phyloP scores from a whole-genome alignment of 2,329 filamentous ascomycete species.

The Cladorrhinum sp. region DNA sequence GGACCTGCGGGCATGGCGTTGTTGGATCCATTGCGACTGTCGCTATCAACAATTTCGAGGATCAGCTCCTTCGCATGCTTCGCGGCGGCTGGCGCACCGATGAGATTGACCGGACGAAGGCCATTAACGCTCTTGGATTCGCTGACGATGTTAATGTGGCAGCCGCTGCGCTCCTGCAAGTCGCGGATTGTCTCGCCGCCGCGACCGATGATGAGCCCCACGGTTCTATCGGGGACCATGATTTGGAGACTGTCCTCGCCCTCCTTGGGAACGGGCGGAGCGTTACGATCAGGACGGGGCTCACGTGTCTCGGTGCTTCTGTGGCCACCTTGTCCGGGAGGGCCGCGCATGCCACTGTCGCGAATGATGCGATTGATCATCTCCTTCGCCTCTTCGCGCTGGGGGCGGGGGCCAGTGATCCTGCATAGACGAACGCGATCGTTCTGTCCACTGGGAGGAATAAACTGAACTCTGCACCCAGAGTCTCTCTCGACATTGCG shows the following conservation, averaged over 20 bases:
- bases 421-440: constrained; percentile 79
- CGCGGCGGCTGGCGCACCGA: constrained; percentile 72
- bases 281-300: constrained; percentile 6
- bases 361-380: constrained; percentile 87
- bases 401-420: constrained; percentile 70
- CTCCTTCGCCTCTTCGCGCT: constrained; percentile 72
- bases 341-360: constrained; percentile 66
- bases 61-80: constrained; percentile 81
- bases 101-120: constrained; percentile 83
- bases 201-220: constrained; percentile 90
- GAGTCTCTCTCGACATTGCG: constrained; percentile 80
- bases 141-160: constrained; percentile 91
- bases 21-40: constrained; percentile 57
- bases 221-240: constrained; percentile 90
- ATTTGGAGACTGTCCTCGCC: constrained; percentile 87
- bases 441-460: constrained; percentile 68
- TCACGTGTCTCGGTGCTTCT: neutral
- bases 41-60: constrained; percentile 90
- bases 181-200: constrained; percentile 91
- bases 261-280: constrained; percentile 58
- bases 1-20: constrained; percentile 25
- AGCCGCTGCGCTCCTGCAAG: constrained; percentile 86
- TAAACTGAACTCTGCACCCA: constrained; percentile 81
- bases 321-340: constrained; percentile 39
- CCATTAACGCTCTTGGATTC: constrained; percentile 92